A percentile compares a stretch with the other conserved stretches of the same genome.
phyloP scores from a whole-genome alignment of 441 rosid species.

The Populus hybrid region DNA sequence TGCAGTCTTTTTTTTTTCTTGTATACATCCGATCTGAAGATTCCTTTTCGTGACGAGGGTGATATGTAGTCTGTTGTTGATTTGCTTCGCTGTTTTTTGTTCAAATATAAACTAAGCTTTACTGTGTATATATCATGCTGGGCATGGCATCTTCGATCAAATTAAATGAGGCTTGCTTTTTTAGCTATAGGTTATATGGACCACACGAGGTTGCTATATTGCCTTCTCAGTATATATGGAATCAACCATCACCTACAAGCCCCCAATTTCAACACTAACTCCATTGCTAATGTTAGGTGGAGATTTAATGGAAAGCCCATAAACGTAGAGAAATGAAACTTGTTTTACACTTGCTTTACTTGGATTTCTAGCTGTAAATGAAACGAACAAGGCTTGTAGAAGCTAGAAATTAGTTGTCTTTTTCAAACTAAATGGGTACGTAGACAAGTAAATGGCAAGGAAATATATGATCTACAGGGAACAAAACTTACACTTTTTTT shows the following conservation, averaged over 20 bases:
- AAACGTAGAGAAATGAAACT: background rate
- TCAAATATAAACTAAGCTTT: background rate
- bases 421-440: background rate
- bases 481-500: constrained; percentile 8
- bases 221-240: background rate
- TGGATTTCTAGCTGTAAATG: background rate
- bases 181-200: constrained; percentile 1
- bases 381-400: background rate
- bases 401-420: constrained; percentile 20
- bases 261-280: background rate
- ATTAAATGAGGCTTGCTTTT: background rate
- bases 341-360: too few relatives aligned
- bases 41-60: background rate
- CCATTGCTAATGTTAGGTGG: constrained; percentile 18
- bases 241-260: background rate
- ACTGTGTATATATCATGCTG: too few relatives aligned
- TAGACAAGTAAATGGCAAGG: constrained; percentile 11
- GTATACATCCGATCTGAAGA: constrained; percentile 1
- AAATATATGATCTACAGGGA: constrained; percentile 8
- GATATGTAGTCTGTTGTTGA: background rate
- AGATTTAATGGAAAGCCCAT: constrained; percentile 5
- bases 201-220: background rate
- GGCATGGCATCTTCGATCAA: background rate
- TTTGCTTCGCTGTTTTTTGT: background rate
- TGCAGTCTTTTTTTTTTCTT: constrained; percentile 18